Evolutionary conservation across 1,284 basidiomycete genomes (phyloP).

Genomic region (Peniophora sp.): DNA sequence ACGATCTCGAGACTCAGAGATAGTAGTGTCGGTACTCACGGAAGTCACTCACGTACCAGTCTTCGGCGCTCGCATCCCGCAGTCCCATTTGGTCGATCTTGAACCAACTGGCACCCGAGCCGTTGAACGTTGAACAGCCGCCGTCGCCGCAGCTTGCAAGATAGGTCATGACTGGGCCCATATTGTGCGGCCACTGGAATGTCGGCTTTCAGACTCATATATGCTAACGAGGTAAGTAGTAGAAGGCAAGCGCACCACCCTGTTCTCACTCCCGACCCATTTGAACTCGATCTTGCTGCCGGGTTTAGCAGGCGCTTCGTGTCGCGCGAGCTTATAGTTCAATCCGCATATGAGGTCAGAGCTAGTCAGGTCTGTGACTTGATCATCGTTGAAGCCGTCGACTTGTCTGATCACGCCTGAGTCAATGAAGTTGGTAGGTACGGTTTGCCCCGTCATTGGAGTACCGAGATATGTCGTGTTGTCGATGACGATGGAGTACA

Average conservation of each 20-base stretch:
- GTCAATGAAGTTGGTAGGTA: conserved; percentile 29
- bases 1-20: no score
- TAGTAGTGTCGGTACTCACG: no score
- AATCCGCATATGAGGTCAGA: conserved; percentile 55
- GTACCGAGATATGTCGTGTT: conserved; percentile 43
- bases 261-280: conserved; percentile 52
- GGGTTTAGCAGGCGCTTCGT: conserved; percentile 53
- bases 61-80: conserved; percentile 22
- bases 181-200: conserved; percentile 62
- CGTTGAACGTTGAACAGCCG: conserved; percentile 30
- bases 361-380: conserved; percentile 56
- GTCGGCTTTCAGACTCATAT: no score
- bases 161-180: conserved; percentile 66
- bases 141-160: conserved; percentile 48
- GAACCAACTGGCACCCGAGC: conserved; percentile 58
- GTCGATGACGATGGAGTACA: conserved; percentile 44
- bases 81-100: conserved; percentile 46
- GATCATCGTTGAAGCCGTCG: conserved; percentile 36
- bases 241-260: no score
- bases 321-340: conserved; percentile 40
- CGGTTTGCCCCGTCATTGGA: no score
- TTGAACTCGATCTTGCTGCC: conserved; percentile 51
- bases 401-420: conserved; percentile 53
- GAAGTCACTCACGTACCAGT: conserved; percentile 34
- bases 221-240: no score